Conservation (phyloP, 257 asterid species). For the Primulina tabacum region DNA sequence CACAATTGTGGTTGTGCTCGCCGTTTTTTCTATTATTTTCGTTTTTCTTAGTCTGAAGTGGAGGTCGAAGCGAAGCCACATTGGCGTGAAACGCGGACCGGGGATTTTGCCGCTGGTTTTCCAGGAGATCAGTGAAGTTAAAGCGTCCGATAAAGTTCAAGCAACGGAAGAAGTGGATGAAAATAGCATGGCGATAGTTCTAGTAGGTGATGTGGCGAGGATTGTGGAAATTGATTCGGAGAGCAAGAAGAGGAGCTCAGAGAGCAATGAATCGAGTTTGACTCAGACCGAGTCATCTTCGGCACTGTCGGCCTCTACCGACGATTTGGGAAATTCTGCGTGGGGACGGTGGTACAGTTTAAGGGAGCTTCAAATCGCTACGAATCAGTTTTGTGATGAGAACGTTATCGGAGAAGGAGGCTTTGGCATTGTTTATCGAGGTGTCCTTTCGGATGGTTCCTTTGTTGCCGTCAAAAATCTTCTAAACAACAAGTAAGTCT, state of each 20-base stretch:
- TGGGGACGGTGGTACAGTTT: constrained; percentile 79
- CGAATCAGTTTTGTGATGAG: constrained; percentile 49
- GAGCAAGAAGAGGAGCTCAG: constrained; percentile 49
- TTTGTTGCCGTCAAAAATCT: constrained; percentile 79
- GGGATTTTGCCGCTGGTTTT: constrained; percentile 42
- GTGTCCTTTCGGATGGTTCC: constrained; percentile 55
- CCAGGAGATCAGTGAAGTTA: constrained; percentile 26
- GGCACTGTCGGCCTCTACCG: constrained; percentile 58
- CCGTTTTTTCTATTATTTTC: constrained; percentile 32
- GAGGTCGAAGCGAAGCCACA: constrained; percentile 27
- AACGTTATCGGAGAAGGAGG: constrained; percentile 92
- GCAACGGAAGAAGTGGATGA: constrained; percentile 16
- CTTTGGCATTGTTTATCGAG: constrained; percentile 75
- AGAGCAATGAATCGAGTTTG: constrained; percentile 70
- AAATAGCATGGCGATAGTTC: constrained; percentile 26
- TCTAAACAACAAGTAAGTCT: constrained; percentile 67
- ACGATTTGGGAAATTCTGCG: constrained; percentile 53
- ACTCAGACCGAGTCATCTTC: constrained; percentile 68
- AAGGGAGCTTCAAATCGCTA: constrained; percentile 66
- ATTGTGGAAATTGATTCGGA: constrained; percentile 30
- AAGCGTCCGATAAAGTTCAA: constrained; percentile 26
- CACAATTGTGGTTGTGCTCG: constrained; percentile 27
- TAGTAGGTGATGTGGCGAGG: constrained; percentile 25
- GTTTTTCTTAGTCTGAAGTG: constrained; percentile 29
- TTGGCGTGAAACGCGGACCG: constrained; percentile 26